These are phyloP conservation scores for Phyllosticta citrichinensis DNA, from an alignment of 2,329 filamentous ascomycete species.

Conservation along the genomic window DNA sequence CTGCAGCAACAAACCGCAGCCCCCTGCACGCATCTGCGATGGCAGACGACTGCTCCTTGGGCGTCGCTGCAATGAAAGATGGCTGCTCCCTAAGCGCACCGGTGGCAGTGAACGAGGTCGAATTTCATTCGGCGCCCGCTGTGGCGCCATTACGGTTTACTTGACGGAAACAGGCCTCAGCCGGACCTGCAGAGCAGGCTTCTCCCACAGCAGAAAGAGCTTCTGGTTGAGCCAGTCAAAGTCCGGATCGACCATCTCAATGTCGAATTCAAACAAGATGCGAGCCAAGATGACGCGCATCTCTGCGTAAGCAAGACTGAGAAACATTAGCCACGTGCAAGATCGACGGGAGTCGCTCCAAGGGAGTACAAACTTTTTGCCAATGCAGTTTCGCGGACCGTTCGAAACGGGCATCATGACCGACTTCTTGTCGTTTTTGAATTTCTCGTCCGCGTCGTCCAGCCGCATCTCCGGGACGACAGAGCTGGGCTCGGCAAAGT, in stretches of 20 bases:
- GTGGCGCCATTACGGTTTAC: background rate
- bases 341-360: background rate
- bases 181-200: slow-evolving; percentile 19
- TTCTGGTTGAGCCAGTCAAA: slow-evolving; percentile 31
- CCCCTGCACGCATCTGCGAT: too few relatives aligned
- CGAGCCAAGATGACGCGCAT: slow-evolving; percentile 30
- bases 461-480: slow-evolving; percentile 29
- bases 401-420: slow-evolving; percentile 24
- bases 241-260: slow-evolving; percentile 20
- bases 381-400: slow-evolving; percentile 28
- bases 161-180: slow-evolving; percentile 11
- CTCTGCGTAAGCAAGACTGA: slow-evolving; percentile 26
- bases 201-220: slow-evolving; percentile 25
- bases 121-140: too few relatives aligned
- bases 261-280: slow-evolving; percentile 32
- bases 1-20: too few relatives aligned
- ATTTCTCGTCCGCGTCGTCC: slow-evolving; percentile 12
- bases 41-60: too few relatives aligned
- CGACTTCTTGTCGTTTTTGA: slow-evolving; percentile 20
- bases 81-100: too few relatives aligned
- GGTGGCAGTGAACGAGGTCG: too few relatives aligned
- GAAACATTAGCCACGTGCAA: slow-evolving; percentile 11
- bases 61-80: too few relatives aligned
- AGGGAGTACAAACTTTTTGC: slow-evolving; percentile 23
- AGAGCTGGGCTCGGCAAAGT: slow-evolving; percentile 23